These are phyloP conservation scores for Lasiodiplodia hormozganensis DNA, from an alignment of 2,329 filamentous ascomycete genomes.

Conservation along the genomic window DNA sequence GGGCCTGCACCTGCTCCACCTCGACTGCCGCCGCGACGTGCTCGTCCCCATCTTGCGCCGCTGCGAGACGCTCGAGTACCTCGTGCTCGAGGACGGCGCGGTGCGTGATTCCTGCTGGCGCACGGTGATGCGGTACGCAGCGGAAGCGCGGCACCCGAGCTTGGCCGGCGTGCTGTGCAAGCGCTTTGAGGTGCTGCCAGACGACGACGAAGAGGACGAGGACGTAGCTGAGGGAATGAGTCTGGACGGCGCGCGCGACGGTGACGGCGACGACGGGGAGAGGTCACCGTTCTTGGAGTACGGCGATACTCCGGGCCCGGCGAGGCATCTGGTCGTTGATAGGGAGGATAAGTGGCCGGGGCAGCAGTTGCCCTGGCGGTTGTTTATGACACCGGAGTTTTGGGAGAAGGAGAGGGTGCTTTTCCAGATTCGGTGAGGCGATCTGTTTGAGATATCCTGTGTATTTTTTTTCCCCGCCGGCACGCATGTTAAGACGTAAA, in stretches of 20 bases:
- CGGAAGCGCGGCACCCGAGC: not conserved
- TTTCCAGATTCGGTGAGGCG: slow-evolving; percentile 1
- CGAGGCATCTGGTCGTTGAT: slow-evolving; percentile 3
- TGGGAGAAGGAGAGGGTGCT: slow-evolving; percentile 10
- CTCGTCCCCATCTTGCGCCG: not conserved
- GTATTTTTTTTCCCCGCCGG: not conserved
- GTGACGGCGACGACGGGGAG: not conserved
- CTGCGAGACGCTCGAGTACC: slow-evolving; percentile 4
- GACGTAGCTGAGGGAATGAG: not conserved
- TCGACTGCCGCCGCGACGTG: slow-evolving; percentile 1
- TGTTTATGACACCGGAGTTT: not conserved
- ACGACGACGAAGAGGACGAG: not conserved
- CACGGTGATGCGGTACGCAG: not conserved
- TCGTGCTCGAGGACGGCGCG: slow-evolving; percentile 6
- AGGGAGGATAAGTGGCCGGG: not conserved
- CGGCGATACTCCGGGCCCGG: not conserved
- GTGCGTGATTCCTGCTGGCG: not conserved
- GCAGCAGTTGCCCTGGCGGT: not conserved
- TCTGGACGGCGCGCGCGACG: not conserved
- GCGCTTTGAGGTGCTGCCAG: slow-evolving; percentile 9
- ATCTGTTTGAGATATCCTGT: not conserved
- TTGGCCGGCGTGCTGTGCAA: slow-evolving; percentile 1
- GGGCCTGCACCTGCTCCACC: not conserved
- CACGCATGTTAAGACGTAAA: not conserved
- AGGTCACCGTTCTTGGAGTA: slow-evolving; percentile 10